Percentiles rank a stretch among this genome's conserved stretches.
phyloP scores from a whole-genome alignment of 257 asterid species.

The Mitragyna speciosa region DNA sequence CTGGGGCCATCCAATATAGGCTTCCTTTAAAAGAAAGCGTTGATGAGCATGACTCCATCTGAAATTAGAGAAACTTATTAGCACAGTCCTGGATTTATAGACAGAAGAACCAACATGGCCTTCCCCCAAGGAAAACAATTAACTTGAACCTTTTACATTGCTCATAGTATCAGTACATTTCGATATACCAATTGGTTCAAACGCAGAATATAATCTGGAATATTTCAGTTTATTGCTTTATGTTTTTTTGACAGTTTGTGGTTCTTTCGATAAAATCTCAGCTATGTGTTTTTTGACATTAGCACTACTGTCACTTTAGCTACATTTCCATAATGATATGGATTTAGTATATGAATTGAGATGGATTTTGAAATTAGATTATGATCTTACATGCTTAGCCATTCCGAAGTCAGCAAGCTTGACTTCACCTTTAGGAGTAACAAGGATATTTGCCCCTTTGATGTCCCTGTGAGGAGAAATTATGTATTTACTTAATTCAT shows the following conservation, averaged over 20 bases:
- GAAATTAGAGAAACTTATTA: conserved; percentile 7
- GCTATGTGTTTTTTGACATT: neutral
- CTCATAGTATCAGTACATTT: neutral
- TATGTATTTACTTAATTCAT: neutral
- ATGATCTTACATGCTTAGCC: conserved; percentile 60
- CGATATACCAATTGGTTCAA: neutral
- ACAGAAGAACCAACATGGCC: neutral
- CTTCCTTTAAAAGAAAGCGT: conserved; percentile 61
- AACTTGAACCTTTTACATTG: neutral
- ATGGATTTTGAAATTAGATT: neutral
- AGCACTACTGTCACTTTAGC: neutral
- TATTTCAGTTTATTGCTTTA: neutral
- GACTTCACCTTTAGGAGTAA: conserved; percentile 64
- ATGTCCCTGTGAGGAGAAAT: conserved; percentile 52
- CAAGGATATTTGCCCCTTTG: conserved; percentile 72
- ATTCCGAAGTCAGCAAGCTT: conserved; percentile 77
- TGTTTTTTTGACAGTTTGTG: neutral
- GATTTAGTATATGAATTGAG: neutral
- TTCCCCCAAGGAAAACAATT: neutral
- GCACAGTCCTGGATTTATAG: neutral
- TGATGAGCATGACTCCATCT: conserved; percentile 54
- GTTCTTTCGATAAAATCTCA: neutral
- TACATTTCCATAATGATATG: neutral
- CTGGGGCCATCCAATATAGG: conserved; percentile 74
- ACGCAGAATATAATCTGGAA: neutral